Conservation (phyloP, 805 yeast species). For the Wickerhamiella kurtzmanii region DNA sequence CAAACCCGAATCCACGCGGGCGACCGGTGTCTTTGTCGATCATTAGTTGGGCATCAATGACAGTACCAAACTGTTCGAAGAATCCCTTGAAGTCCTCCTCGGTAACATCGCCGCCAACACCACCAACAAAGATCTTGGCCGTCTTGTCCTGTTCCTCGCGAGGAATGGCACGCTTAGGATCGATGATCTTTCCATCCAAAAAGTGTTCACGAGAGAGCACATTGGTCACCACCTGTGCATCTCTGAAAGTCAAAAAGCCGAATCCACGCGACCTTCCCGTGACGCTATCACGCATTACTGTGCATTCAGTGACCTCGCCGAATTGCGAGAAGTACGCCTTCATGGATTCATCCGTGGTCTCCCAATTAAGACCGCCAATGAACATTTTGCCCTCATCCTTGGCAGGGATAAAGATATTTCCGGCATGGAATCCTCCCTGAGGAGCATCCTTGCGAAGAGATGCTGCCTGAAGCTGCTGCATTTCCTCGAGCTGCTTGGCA, state of each 20-base stretch:
- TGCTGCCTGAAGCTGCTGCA: conserved; percentile 18
- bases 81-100: conserved; percentile 79
- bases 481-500: conserved; percentile 18
- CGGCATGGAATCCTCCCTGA: conserved; percentile 22
- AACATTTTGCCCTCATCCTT: conserved; percentile 85
- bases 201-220: conserved; percentile 79
- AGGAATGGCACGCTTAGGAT: conserved; percentile 95
- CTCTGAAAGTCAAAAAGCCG: conserved; percentile 80
- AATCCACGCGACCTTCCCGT: conserved; percentile 91
- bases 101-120: conserved; percentile 85
- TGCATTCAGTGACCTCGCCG: conserved; percentile 78
- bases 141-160: conserved; percentile 94
- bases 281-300: conserved; percentile 79
- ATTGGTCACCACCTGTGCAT: conserved; percentile 68
- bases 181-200: conserved; percentile 89
- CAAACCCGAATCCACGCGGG: conserved; percentile 94
- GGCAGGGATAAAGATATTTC: conserved; percentile 35
- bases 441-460: conserved; percentile 4
- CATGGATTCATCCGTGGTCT: conserved; percentile 80
- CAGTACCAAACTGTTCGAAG: conserved; percentile 77
- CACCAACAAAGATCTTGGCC: conserved; percentile 95
- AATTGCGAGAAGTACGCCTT: conserved; percentile 70
- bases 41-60: conserved; percentile 94
- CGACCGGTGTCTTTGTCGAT: conserved; percentile 93
- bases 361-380: conserved; percentile 96